phyloP scores from a whole-genome alignment of 2,329 filamentous ascomycete species.

The Acephala macrosclerotiorum region DNA sequence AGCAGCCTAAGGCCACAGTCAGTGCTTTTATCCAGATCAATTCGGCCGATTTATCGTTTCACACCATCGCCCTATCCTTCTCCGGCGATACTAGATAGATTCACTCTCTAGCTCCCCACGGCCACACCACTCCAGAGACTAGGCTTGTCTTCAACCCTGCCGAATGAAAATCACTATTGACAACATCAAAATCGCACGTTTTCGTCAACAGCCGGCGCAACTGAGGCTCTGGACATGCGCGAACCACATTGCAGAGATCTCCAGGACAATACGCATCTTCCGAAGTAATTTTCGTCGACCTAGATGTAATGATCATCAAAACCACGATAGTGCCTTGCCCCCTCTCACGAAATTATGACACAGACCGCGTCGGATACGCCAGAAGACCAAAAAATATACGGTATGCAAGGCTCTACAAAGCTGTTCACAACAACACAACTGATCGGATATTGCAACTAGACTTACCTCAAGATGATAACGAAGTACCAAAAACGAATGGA shows the following conservation, averaged over 20 bases:
- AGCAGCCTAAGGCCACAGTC: not conserved
- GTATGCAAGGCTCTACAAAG: slow-evolving; percentile 30
- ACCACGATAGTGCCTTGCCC: slow-evolving; percentile 52
- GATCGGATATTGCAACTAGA: slow-evolving; percentile 31
- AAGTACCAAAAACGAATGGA: slow-evolving; percentile 42
- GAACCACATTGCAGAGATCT: slow-evolving; percentile 57
- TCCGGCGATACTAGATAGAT: not conserved
- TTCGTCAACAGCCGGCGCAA: slow-evolving; percentile 46
- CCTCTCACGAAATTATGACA: slow-evolving; percentile 44
- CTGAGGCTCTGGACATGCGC: slow-evolving; percentile 60
- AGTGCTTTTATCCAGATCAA: not conserved
- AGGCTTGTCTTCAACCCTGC: slow-evolving; percentile 6
- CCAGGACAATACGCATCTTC: slow-evolving; percentile 55
- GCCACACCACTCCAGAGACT: not conserved
- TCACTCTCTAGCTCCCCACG: not conserved
- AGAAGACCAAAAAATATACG: slow-evolving; percentile 41
- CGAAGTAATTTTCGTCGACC: slow-evolving; percentile 61
- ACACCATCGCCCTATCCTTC: not conserved
- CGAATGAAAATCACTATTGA: slow-evolving; percentile 23
- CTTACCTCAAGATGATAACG: slow-evolving; percentile 34
- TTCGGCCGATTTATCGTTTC: not conserved
- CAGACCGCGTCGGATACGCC: slow-evolving; percentile 44
- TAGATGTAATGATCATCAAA: slow-evolving; percentile 67
- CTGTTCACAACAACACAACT: slow-evolving; percentile 24
- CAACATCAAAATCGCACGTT: slow-evolving; percentile 49